These are phyloP conservation scores for Stereocaulon alpinum DNA, from an alignment of 495 filamentous ascomycete species.

Conservation along the genomic window DNA sequence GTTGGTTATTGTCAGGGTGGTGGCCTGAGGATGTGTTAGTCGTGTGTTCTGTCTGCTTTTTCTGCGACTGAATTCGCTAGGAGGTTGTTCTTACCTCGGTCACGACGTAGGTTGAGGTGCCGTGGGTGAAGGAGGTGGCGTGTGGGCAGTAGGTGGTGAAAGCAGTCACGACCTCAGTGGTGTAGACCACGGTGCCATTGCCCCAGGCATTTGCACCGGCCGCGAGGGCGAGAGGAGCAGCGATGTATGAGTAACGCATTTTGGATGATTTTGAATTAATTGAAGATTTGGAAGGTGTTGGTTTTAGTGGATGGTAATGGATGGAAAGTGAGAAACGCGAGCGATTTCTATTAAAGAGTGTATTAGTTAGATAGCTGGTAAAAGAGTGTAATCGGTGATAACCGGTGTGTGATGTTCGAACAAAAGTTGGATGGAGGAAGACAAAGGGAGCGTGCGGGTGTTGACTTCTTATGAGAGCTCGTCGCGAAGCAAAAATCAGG, in stretches of 20 bases:
- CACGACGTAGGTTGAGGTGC: constrained; percentile 66
- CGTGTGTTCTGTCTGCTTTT: background rate
- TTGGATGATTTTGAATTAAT: constrained; percentile 33
- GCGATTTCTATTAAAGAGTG: constrained; percentile 19
- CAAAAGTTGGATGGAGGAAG: constrained; percentile 1
- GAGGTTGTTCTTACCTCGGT: constrained; percentile 46
- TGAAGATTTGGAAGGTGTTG: background rate
- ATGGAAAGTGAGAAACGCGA: constrained; percentile 21
- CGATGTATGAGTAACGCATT: constrained; percentile 74
- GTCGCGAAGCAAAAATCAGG: background rate
- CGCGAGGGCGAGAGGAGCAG: constrained; percentile 54
- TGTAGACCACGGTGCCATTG: constrained; percentile 39
- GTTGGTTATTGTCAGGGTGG: constrained; percentile 30
- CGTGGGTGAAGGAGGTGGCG: constrained; percentile 60
- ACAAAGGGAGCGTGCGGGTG: background rate
- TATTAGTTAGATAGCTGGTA: constrained; percentile 14
- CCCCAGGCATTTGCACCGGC: constrained; percentile 42
- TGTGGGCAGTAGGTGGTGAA: constrained; percentile 82
- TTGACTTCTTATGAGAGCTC: constrained; percentile 4
- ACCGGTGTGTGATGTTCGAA: constrained; percentile 15
- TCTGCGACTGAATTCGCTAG: background rate
- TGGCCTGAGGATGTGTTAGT: constrained; percentile 22
- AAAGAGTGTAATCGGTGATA: constrained; percentile 47
- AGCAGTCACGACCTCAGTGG: constrained; percentile 68
- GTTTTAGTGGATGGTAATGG: constrained; percentile 4